A percentile compares a stretch with the other conserved stretches of the same genome.
Evolutionary conservation across 306 rosid species (phyloP).

Genomic region (Urtica urens): DNA sequence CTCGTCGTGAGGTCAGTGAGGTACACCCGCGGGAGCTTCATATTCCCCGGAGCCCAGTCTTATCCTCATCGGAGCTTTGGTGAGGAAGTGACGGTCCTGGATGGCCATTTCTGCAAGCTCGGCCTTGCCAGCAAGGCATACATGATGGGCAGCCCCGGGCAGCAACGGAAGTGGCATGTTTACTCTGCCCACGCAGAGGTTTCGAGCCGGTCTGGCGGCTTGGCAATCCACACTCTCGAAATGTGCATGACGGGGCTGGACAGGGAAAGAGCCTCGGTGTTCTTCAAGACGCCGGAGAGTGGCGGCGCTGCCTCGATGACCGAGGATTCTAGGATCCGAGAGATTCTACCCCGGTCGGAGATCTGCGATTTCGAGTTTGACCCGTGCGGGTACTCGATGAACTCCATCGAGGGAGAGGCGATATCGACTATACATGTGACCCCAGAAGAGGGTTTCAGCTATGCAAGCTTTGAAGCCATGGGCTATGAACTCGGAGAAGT

Average conservation of each 20-base stretch:
- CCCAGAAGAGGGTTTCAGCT: conserved; percentile 96
- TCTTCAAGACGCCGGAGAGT: conserved; percentile 33
- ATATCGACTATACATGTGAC: conserved; percentile 85
- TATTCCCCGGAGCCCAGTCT: conserved; percentile 72
- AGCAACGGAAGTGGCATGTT: conserved; percentile 68
- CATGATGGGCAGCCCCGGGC: conserved; percentile 50
- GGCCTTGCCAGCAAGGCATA: conserved; percentile 60
- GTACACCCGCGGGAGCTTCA: conserved; percentile 86
- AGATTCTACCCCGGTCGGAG: conserved; percentile 66
- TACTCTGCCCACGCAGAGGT: conserved; percentile 53
- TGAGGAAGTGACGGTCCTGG: conserved; percentile 69
- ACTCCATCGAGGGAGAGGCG: conserved; percentile 68
- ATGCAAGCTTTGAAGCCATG: conserved; percentile 82
- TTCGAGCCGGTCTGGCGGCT: conserved; percentile 20
- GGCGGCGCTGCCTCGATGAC: conserved; percentile 69
- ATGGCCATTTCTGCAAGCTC: conserved; percentile 51
- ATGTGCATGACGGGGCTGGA: conserved; percentile 86
- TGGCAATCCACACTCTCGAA: conserved; percentile 56
- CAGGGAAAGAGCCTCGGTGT: conserved; percentile 60
- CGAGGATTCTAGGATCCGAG: conserved; percentile 53
- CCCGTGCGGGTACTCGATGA: conserved; percentile 96
- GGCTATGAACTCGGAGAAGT: conserved; percentile 49
- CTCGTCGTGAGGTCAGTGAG: conserved; percentile 68
- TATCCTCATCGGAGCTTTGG: conserved; percentile 74
- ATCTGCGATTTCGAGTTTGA: conserved; percentile 88